A percentile compares a stretch with the other conserved stretches of the same genome.
These are phyloP conservation scores for Phytophthora niederhauseri DNA, from an alignment of 352 stramenopile species.

Conservation along the genomic window DNA sequence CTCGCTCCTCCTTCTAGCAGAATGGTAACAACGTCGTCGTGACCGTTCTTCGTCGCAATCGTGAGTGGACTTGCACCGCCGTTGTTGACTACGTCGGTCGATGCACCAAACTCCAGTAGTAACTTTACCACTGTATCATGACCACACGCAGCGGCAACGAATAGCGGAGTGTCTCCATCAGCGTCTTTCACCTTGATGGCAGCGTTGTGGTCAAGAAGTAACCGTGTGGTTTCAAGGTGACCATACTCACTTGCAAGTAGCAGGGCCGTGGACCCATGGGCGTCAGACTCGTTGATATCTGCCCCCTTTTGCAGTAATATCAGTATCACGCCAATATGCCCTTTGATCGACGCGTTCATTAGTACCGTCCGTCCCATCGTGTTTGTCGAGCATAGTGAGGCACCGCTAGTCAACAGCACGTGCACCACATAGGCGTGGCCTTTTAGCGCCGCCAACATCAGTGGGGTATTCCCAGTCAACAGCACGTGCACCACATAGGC, in stretches of 20 bases:
- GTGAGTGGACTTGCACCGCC: too few relatives aligned
- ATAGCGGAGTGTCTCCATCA: background rate
- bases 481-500: background rate
- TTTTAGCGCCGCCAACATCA: background rate
- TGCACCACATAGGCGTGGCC: background rate
- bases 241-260: background rate
- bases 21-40: too few relatives aligned
- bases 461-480: too few relatives aligned
- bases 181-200: background rate
- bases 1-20: too few relatives aligned
- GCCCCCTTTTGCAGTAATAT: background rate
- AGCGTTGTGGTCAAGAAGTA: background rate
- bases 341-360: background rate
- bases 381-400: background rate
- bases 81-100: background rate
- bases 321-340: background rate
- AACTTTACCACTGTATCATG: background rate
- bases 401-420: conserved; percentile 2
- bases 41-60: too few relatives aligned
- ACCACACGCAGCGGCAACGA: background rate
- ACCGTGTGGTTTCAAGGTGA: background rate
- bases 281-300: background rate
- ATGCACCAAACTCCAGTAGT: background rate
- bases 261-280: background rate
- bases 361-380: background rate